These are phyloP conservation scores for Didymella lethalis DNA, from an alignment of 2,329 filamentous ascomycete species.

Conservation along the genomic window DNA sequence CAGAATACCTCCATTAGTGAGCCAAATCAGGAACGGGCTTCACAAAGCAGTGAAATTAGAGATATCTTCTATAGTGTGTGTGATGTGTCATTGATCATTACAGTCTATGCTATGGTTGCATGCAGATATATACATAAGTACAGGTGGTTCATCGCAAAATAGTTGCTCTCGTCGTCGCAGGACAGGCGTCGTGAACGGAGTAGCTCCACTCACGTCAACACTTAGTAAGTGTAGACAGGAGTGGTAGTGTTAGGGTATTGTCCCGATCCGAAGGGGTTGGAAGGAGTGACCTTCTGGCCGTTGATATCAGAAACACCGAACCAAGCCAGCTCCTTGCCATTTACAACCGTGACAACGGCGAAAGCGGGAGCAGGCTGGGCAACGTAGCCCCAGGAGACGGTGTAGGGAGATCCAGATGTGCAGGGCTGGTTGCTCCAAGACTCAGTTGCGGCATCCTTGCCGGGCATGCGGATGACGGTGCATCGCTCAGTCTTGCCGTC, in stretches of 20 bases:
- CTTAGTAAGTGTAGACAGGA: slow-evolving; percentile 23
- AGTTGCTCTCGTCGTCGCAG: no score
- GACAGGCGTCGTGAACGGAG: background rate
- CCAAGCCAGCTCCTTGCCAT: slow-evolving; percentile 26
- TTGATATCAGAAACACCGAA: slow-evolving; percentile 28
- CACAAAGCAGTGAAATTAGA: no score
- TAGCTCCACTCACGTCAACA: background rate
- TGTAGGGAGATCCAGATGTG: slow-evolving; percentile 16
- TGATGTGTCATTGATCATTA: background rate
- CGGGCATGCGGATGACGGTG: slow-evolving; percentile 27
- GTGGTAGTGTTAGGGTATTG: slow-evolving; percentile 18
- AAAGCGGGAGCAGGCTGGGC: slow-evolving; percentile 22
- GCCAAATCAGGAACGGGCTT: no score
- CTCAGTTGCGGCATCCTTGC: slow-evolving; percentile 24
- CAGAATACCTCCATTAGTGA: no score
- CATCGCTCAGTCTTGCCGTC: slow-evolving; percentile 25
- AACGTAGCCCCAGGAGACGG: slow-evolving; percentile 26
- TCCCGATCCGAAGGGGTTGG: slow-evolving; percentile 26
- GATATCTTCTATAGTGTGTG: background rate
- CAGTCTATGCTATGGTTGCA: slow-evolving; percentile 1
- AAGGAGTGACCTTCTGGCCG: slow-evolving; percentile 21
- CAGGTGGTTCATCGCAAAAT: background rate
- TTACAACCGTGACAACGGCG: slow-evolving; percentile 24
- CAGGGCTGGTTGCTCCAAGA: slow-evolving; percentile 26
- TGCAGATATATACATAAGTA: slow-evolving; percentile 6